phyloP scores from a whole-genome alignment of 2,329 filamentous ascomycete species.

The Fusarium devonianum region DNA sequence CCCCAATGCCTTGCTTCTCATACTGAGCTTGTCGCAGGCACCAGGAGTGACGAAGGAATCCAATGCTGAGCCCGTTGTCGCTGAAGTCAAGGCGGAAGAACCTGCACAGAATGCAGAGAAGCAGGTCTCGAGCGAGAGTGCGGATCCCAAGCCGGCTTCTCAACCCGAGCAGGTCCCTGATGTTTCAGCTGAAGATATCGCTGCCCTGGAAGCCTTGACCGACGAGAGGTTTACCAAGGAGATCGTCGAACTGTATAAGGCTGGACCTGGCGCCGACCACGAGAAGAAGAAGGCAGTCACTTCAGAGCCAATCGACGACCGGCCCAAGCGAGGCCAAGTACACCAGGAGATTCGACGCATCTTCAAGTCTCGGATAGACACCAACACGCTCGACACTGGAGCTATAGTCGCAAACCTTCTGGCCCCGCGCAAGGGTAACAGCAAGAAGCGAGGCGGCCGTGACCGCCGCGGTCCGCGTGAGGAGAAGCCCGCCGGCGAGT shows the following conservation, averaged over 20 bases:
- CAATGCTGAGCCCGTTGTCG: slow-evolving; percentile 15
- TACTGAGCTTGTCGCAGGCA: slow-evolving; percentile 23
- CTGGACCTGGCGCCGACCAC: slow-evolving; percentile 42
- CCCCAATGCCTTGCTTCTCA: neutral
- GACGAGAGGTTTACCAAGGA: slow-evolving; percentile 50
- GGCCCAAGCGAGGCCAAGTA: slow-evolving; percentile 54
- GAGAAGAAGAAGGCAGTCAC: slow-evolving; percentile 46
- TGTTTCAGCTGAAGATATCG: slow-evolving; percentile 45
- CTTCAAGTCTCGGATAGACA: slow-evolving; percentile 81
- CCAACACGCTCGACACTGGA: slow-evolving; percentile 64
- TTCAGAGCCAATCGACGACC: slow-evolving; percentile 54
- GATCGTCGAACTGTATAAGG: slow-evolving; percentile 52
- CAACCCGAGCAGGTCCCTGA: slow-evolving; percentile 37
- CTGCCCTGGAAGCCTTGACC: slow-evolving; percentile 50
- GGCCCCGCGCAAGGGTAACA: slow-evolving; percentile 50
- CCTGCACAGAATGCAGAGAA: slow-evolving; percentile 24
- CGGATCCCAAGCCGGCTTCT: slow-evolving; percentile 22
- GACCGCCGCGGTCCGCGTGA: slow-evolving; percentile 37
- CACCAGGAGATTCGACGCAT: slow-evolving; percentile 76
- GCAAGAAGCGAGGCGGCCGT: slow-evolving; percentile 41
- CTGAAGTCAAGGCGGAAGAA: slow-evolving; percentile 22
- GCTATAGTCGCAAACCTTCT: slow-evolving; percentile 73
- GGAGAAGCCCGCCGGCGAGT: slow-evolving; percentile 66
- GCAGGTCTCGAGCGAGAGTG: slow-evolving; percentile 28
- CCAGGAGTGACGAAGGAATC: slow-evolving; percentile 23